Conservation (phyloP, 805 yeast genomes). For the Zygosaccharomyces rouxii region DNA sequence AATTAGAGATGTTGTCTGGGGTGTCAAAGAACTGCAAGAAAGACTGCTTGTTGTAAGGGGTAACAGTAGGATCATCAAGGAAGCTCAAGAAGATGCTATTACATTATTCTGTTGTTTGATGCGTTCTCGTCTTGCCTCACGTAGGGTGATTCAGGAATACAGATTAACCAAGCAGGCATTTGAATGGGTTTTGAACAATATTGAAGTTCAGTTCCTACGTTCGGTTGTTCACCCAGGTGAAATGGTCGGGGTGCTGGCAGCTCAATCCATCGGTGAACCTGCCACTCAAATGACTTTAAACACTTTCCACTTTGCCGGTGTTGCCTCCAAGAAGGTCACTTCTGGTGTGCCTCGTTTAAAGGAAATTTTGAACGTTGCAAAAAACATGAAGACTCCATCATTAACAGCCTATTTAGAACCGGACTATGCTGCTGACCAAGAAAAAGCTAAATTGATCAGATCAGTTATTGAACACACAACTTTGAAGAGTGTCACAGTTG, state of each 20-base stretch:
- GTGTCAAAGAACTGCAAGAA: conserved; percentile 64
- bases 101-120: conserved; percentile 83
- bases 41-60: conserved; percentile 81
- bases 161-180: conserved; percentile 80
- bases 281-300: conserved; percentile 97
- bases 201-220: conserved; percentile 88
- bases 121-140: conserved; percentile 86
- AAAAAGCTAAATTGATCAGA: conserved; percentile 89
- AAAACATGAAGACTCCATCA: conserved; percentile 99
- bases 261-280: conserved; percentile 97
- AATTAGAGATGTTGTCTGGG: conserved; percentile 69
- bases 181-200: conserved; percentile 93
- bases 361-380: conserved; percentile 97
- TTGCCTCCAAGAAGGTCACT: conserved; percentile 91
- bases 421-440: conserved; percentile 81
- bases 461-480: conserved; percentile 97
- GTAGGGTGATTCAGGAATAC: conserved; percentile 89
- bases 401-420: conserved; percentile 86
- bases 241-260: conserved; percentile 97
- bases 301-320: conserved; percentile 98
- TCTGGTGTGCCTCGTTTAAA: conserved; percentile 97
- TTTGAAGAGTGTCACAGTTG: conserved; percentile 89
- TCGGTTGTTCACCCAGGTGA: conserved; percentile 95
- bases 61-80: conserved; percentile 60
- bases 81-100: conserved; percentile 92